Base-by-base conservation (phyloP, 148 eudicot genomes). In the Diospyros kaki region DNA sequence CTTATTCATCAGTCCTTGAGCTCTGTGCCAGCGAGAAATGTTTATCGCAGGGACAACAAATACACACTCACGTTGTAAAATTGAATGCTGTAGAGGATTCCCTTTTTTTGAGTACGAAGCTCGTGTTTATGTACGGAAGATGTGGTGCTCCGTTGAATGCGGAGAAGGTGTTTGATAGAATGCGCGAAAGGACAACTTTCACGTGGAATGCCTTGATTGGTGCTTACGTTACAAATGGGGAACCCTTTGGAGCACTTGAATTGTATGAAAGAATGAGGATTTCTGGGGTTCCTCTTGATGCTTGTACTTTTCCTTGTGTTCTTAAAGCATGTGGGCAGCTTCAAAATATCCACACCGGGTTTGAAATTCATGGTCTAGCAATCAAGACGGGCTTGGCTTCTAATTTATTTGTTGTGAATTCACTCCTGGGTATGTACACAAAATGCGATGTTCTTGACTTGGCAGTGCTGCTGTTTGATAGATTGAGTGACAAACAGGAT, bases 171-270 rank as follows among this genome's bases (percentile, higher is more conserved):
- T 92, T 94, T 17, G 90, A 72, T 58, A 58, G 61, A 78, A 73
- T 78, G 76, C 3, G 6, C n/a, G 67, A 78, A 17, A 78, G 68
- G 59, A 73, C 48, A 59, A 39, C 60, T 14, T 68, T 11, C 71
- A 78, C 97, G 9, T 94, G 97, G 90, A 94, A 94, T 85, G 98
- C 96, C 42, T 75, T 94, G 97, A 84, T 92, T 74, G 98, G 97
- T 79, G 89, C 89, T 68, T 94, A 76, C 83, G 84, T 90, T 48
- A 79, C 84, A 45, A 84, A 82, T 74, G 92, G 88, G 65, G 80
- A 76, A 55, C 83, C 87, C 67, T 77, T 70, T 56, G 79, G 79
- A 76, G 89, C 93, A 2, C 76, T 94, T 56, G 76, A 84, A 51
- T 69, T 86, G 85, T 90, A 84, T 63, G 61, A 66, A n/a, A 81